These are phyloP conservation scores for Ganoderma resinaceum DNA, from an alignment of 1,284 basidiomycete genomes.

Conservation along the genomic window DNA sequence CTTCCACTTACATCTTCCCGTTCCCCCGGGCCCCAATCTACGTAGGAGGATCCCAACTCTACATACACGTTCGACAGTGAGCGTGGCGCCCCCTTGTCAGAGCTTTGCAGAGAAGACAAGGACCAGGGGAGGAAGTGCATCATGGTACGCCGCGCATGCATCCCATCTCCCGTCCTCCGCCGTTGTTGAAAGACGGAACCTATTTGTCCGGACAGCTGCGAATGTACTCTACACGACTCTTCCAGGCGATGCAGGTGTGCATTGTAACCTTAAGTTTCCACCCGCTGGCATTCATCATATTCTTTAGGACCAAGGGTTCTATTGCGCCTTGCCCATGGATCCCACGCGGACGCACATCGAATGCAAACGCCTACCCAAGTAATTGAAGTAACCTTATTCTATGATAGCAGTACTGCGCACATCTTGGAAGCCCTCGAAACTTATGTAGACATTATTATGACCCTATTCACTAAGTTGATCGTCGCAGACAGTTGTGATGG, in stretches of 20 bases:
- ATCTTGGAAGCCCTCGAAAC: background rate
- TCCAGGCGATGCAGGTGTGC: conserved; percentile 80
- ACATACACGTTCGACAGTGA: conserved; percentile 69
- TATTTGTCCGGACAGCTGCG: conserved; percentile 52
- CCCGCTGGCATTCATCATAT: conserved; percentile 11
- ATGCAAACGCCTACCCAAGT: conserved; percentile 69
- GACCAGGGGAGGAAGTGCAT: conserved; percentile 63
- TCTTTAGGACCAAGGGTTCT: conserved; percentile 68
- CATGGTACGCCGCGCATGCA: conserved; percentile 51
- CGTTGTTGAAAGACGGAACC: conserved; percentile 8
- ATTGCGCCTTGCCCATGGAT: conserved; percentile 78
- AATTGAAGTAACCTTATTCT: conserved; percentile 28
- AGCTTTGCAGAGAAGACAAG: conserved; percentile 66
- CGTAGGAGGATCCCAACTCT: conserved; percentile 56
- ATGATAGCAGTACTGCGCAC: background rate
- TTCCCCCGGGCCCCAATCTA: background rate
- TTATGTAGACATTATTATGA: conserved; percentile 15
- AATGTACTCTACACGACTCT: conserved; percentile 73
- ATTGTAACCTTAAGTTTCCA: conserved; percentile 20
- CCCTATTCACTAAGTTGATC: background rate
- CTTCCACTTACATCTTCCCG: background rate
- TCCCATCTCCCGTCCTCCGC: conserved; percentile 4
- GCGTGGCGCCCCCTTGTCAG: conserved; percentile 62
- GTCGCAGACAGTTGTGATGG: background rate
- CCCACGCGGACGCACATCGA: conserved; percentile 78